Conservation (phyloP, 768 basidiomycete genomes). For the Trametes coccinea region DNA sequence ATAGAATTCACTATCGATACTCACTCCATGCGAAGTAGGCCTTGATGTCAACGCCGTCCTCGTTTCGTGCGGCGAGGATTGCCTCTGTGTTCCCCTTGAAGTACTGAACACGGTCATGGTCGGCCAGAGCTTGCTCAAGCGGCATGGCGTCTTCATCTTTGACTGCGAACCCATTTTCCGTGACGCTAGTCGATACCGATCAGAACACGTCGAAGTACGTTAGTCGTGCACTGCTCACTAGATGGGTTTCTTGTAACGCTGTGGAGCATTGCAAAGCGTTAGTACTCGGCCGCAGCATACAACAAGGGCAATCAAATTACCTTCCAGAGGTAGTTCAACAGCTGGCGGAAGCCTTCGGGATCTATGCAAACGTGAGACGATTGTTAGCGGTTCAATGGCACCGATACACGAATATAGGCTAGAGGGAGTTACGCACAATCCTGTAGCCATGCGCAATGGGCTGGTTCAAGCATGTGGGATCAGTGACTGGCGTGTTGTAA, state of each 20-base stretch:
- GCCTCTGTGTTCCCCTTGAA: slow-evolving; percentile 59
- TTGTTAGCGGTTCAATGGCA: slow-evolving; percentile 18
- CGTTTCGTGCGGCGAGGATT: slow-evolving; percentile 55
- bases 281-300: neutral
- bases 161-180: slow-evolving; percentile 73
- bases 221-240: slow-evolving; percentile 40
- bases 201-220: neutral
- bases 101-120: slow-evolving; percentile 66
- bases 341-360: slow-evolving; percentile 67
- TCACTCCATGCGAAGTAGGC: slow-evolving; percentile 71
- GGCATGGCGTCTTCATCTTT: slow-evolving; percentile 60
- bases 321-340: slow-evolving; percentile 72
- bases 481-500: no score
- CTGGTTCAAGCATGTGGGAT: slow-evolving; percentile 29
- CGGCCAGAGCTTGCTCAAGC: slow-evolving; percentile 52
- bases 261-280: neutral
- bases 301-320: slow-evolving; percentile 33
- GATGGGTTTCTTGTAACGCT: slow-evolving; percentile 54
- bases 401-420: neutral
- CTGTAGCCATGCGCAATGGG: slow-evolving; percentile 67
- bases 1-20: slow-evolving; percentile 25
- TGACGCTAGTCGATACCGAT: slow-evolving; percentile 45
- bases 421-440: slow-evolving; percentile 46
- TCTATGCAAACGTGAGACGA: slow-evolving; percentile 38
- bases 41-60: slow-evolving; percentile 63